Evolutionary conservation across 345 rosid species (phyloP).

Genomic region (Brassica incana): DNA sequence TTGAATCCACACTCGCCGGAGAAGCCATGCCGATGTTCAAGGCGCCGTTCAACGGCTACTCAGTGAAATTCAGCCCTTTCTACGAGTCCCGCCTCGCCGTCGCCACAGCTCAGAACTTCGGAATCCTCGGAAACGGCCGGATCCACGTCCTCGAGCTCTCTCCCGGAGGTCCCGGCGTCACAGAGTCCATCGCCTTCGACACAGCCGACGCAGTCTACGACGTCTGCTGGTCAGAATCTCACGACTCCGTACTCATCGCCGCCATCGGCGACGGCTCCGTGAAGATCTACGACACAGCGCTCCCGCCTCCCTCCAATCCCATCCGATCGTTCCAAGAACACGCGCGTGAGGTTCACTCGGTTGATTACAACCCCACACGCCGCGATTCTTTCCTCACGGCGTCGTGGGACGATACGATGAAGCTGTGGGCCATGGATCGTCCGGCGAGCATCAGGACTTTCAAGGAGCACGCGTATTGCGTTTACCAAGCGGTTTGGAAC

Average conservation of each 20-base stretch:
- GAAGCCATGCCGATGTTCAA: slow-evolving; percentile 73
- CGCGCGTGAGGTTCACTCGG: slow-evolving; percentile 86
- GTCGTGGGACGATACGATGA: slow-evolving; percentile 80
- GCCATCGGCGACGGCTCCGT: slow-evolving; percentile 86
- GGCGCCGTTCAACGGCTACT: slow-evolving; percentile 82
- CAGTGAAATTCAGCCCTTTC: slow-evolving; percentile 89
- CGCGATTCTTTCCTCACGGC: slow-evolving; percentile 87
- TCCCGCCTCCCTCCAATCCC: slow-evolving; percentile 74
- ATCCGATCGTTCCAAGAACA: slow-evolving; percentile 82
- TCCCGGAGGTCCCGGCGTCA: slow-evolving; percentile 52
- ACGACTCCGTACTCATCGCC: slow-evolving; percentile 81
- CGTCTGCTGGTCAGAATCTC: slow-evolving; percentile 90
- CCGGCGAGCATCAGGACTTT: slow-evolving; percentile 80
- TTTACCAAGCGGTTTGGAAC: slow-evolving; percentile 80
- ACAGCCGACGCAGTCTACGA: slow-evolving; percentile 93
- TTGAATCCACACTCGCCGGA: slow-evolving; percentile 26
- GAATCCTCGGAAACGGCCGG: slow-evolving; percentile 68
- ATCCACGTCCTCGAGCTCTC: slow-evolving; percentile 80
- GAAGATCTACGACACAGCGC: slow-evolving; percentile 76
- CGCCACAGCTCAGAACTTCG: slow-evolving; percentile 22
- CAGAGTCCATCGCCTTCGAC: slow-evolving; percentile 63
- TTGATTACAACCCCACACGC: slow-evolving; percentile 86
- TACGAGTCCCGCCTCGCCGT: slow-evolving; percentile 85
- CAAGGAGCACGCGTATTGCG: slow-evolving; percentile 88
- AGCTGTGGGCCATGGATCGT: slow-evolving; percentile 49